Conservation (phyloP, 345 rosid species). For the Euclidium syriacum region DNA sequence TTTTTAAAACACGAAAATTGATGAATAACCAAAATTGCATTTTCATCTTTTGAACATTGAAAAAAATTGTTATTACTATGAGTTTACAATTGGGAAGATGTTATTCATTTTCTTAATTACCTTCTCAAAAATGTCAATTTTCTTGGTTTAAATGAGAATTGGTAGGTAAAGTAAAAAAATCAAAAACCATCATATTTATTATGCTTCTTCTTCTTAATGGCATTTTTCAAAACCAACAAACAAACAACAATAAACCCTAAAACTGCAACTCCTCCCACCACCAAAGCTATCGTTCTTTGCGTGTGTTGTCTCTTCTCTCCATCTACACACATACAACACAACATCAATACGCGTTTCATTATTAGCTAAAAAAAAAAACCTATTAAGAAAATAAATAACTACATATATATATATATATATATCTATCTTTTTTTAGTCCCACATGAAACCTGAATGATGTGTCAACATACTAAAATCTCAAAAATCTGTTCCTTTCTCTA, state of each 20-base stretch:
- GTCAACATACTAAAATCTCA: neutral
- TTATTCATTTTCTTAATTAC: neutral
- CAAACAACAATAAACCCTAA: conserved; percentile 56
- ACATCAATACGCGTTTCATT: neutral
- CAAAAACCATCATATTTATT: conserved; percentile 34
- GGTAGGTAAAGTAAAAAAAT: neutral
- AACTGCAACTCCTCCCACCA: conserved; percentile 76
- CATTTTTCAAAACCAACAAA: conserved; percentile 51
- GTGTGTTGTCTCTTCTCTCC: conserved; percentile 46
- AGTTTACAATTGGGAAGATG: neutral
- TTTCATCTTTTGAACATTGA: too few relatives aligned
- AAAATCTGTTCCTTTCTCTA: neutral
- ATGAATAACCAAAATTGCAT: too few relatives aligned
- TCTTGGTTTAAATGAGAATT: neutral
- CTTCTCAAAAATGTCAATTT: neutral
- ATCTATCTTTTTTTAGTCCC: neutral
- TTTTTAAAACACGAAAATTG: too few relatives aligned
- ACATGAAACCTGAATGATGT: conserved; percentile 3
- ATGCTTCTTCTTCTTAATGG: conserved; percentile 48
- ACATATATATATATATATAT: too few relatives aligned
- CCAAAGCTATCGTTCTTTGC: conserved; percentile 75
- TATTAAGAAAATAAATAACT: neutral
- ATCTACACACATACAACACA: conserved; percentile 18
- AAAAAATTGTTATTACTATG: too few relatives aligned
- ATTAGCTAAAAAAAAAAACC: neutral